phyloP scores from a whole-genome alignment of 352 stramenopile species.

The Pythium myriotylum region DNA sequence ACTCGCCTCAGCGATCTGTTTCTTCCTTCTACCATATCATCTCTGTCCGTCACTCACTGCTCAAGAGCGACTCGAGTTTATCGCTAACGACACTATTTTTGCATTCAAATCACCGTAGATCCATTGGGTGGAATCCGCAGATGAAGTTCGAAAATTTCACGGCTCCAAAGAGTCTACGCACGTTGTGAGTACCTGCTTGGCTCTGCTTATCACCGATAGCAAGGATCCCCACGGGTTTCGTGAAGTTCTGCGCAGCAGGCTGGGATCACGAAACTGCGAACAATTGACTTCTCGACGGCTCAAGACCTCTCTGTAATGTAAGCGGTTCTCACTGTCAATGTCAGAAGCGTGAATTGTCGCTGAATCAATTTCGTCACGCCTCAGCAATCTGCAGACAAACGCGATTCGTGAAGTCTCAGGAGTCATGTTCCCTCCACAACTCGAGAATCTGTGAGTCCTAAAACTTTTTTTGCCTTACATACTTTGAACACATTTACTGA shows the following conservation, averaged over 20 bases:
- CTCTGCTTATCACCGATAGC: not conserved
- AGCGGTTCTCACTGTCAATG: not conserved
- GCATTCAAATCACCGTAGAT: too few relatives aligned
- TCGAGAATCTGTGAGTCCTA: slow-evolving; percentile 7
- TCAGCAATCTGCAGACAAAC: slow-evolving; percentile 2
- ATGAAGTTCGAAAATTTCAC: slow-evolving; percentile 20
- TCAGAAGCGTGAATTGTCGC: not conserved
- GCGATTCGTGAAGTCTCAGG: slow-evolving; percentile 1
- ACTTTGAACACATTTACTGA: too few relatives aligned
- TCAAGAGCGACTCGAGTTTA: too few relatives aligned
- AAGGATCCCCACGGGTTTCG: too few relatives aligned
- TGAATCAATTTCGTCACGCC: not conserved
- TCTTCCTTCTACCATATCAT: slow-evolving; percentile 1
- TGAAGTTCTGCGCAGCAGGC: slow-evolving; percentile 3
- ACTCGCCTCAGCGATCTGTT: not conserved
- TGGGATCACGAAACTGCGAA: slow-evolving; percentile 6
- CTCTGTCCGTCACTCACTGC: slow-evolving; percentile 9
- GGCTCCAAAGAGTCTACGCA: not conserved
- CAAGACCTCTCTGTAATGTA: slow-evolving; percentile 3
- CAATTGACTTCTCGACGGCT: slow-evolving; percentile 9
- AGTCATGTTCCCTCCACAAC: slow-evolving; percentile 4
- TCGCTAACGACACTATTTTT: too few relatives aligned
- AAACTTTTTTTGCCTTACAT: not conserved
- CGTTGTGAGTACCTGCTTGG: slow-evolving; percentile 5
- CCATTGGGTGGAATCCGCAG: slow-evolving; percentile 9